These are phyloP conservation scores for Umbilicus rupestris DNA, from an alignment of 164 flowering plant species.

Conservation along the genomic window DNA sequence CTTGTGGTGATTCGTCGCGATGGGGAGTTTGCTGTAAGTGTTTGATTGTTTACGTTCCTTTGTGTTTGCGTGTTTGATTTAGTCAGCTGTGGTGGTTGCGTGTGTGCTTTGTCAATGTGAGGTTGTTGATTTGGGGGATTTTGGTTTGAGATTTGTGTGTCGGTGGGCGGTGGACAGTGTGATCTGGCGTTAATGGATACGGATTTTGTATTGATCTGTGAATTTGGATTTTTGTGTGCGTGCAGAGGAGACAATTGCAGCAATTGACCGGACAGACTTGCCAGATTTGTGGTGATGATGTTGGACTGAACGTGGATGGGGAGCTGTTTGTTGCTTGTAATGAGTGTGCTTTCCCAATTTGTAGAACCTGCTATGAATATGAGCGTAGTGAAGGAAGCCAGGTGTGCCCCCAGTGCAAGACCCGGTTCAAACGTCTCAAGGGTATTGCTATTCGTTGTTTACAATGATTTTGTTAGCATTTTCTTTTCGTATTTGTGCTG, in stretches of 20 bases:
- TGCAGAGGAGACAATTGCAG: conserved; percentile 8
- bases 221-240: not conserved
- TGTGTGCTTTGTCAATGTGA: no score
- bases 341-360: conserved; percentile 19
- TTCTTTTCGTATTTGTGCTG: not conserved
- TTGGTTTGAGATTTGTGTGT: not conserved
- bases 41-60: not conserved
- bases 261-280: conserved; percentile 11
- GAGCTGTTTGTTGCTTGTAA: conserved; percentile 19
- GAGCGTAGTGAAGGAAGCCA: conserved; percentile 21
- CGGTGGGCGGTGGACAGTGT: not conserved
- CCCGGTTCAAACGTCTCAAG: conserved; percentile 20
- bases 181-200: not conserved
- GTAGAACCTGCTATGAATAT: conserved; percentile 19
- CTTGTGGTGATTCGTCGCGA: conserved; percentile 47
- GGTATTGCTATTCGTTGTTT: conserved; percentile 2
- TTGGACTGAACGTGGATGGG: conserved; percentile 16
- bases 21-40: conserved; percentile 35
- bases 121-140: conserved; percentile 1
- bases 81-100: not conserved
- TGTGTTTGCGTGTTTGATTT: not conserved
- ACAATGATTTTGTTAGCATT: not conserved
- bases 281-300: conserved; percentile 22
- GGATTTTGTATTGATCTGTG: not conserved
- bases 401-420: conserved; percentile 21